Evolutionary conservation across 345 rosid species (phyloP), one percentile per base, ranked within the genome.

Genomic region (Syzygium grande): DNA sequence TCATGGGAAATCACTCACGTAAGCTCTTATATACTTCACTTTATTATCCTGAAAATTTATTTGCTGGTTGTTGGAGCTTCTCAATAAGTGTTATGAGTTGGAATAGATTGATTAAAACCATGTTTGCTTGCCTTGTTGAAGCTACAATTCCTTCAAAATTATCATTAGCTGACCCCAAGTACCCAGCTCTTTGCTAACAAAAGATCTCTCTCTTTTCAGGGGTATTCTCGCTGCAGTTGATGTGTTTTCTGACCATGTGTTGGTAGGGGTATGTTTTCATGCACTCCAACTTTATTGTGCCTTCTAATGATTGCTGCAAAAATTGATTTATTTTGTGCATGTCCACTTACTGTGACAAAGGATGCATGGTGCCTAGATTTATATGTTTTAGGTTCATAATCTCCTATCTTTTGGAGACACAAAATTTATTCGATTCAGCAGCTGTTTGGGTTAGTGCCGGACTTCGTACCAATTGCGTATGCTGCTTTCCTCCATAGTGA

Each of bases 151-250:
- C 25, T 73, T 73, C 25, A 11, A 38, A 34, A 73, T 38, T 38
- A 73, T 73, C 49, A 38, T 38, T 73, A 73, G 49, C 38, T 73
- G 80, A 73, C 49, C 27, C 49, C 80, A 38, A 38, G 49, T 38
- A 73, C 80, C 49, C 14, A 29, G 63, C 85, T 49, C 55, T 84
- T 29, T 84, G 3, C 85, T 84, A 46, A 49, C 85, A 84, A 29
- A 51, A 49, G 51, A 84, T 52, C 61, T 84, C 86, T 83, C 19
- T 85, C 49, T 85, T 87, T 88, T 85, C 95, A 98, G 99, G 86
- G 99, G 99, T 79, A 95, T 98, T 90, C 98, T 98, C 61, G 94
- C 99, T 17, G 99, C 99, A 85, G 41, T 97, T 92, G 99, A 98
- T 90, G 98, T 98, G 65, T 91, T 96, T 86, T 92, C 96, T 86